phyloP scores from a whole-genome alignment of 2,329 filamentous ascomycete genomes.

The Escovopsis sp. region DNA sequence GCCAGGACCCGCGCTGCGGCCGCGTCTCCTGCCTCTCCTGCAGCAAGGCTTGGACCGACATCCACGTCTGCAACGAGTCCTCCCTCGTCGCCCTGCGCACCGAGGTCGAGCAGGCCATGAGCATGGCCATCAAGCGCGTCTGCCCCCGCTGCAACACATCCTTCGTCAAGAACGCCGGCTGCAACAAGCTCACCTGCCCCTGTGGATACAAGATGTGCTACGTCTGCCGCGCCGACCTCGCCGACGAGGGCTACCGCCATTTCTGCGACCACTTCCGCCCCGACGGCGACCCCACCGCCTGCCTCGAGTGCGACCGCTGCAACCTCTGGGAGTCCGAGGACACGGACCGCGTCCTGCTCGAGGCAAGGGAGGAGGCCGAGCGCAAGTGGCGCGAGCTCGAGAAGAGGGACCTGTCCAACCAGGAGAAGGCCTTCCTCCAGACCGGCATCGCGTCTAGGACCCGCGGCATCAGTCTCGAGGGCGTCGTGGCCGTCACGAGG shows the following conservation, averaged over 20 bases:
- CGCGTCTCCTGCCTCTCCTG: slow-evolving; percentile 70
- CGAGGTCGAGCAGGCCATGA: slow-evolving; percentile 85
- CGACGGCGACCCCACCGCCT: slow-evolving; percentile 55
- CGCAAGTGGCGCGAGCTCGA: slow-evolving; percentile 54
- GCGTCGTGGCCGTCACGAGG: slow-evolving; percentile 17
- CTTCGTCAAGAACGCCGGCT: slow-evolving; percentile 86
- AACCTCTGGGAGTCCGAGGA: slow-evolving; percentile 69
- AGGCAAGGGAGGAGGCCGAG: slow-evolving; percentile 59
- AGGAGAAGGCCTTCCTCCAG: slow-evolving; percentile 42
- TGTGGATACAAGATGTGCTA: slow-evolving; percentile 99
- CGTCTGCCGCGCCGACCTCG: slow-evolving; percentile 68
- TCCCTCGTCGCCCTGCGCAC: slow-evolving; percentile 69
- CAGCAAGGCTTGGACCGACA: slow-evolving; percentile 68
- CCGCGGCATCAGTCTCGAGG: slow-evolving; percentile 15
- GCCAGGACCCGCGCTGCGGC: slow-evolving; percentile 52
- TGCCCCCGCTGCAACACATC: slow-evolving; percentile 83
- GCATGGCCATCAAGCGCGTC: slow-evolving; percentile 84
- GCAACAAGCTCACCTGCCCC: slow-evolving; percentile 91
- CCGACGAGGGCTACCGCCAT: slow-evolving; percentile 70
- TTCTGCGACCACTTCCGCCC: slow-evolving; percentile 94
- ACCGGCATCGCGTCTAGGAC: slow-evolving; percentile 28
- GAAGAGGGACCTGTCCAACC: slow-evolving; percentile 38
- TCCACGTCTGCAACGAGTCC: slow-evolving; percentile 81
- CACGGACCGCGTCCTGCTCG: slow-evolving; percentile 49
- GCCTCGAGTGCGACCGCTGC: slow-evolving; percentile 65